Base-by-base conservation (phyloP, 2,329 filamentous ascomycete genomes). In the Colletotrichum destructivum region DNA sequence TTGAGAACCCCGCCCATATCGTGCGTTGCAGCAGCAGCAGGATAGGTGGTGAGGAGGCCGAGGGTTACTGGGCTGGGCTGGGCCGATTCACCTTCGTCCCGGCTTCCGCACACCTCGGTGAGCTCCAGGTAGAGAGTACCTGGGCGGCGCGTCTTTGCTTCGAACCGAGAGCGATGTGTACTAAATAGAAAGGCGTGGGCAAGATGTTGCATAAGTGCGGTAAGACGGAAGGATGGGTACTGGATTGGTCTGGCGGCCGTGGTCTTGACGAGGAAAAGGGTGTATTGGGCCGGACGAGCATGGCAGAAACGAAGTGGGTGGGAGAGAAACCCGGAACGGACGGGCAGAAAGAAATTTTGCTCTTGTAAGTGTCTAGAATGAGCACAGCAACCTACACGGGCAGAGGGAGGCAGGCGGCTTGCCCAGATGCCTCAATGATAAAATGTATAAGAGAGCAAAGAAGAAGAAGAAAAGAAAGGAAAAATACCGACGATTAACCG, bases 21-120 rank as follows among this genome's bases (percentile, higher is more conserved):
- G 59, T 72, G 62, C 62, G 68, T 72, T 40, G 11, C 59, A 54
- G 55, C 46, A 54, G 55, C 46, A 31, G 60, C 40, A 71, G 42
- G 62, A 47, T 21, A 52, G 47, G 61, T 71, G 57, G 67, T 62
- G 66, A 47, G 11, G 44, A 49, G 16, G 46, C 51, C 57, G 31
- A 31, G 49, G 56, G 54, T 46, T 40, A 23, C 49, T 47, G 31
- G 31, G 31, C 31, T 49, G 38, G 38, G 13, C n/a, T 66, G 61
- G 70, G 66, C 70, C 70, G 70, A 26, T 60, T 72, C 66, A 71
- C 70, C 66, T 66, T 62, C 55, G 70, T 66, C 61, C 66, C 55
- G 70, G 15, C 38, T 71, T 62, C 70, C 66, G 61, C 26, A 71
- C 61, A 71, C 61, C 70, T 71, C 54, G 55, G 66, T 72, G 69